Evolutionary conservation across 2,329 filamentous ascomycete species (phyloP), one percentile per base, ranked within the genome.

Genomic region (Diaporthe helianthi): DNA sequence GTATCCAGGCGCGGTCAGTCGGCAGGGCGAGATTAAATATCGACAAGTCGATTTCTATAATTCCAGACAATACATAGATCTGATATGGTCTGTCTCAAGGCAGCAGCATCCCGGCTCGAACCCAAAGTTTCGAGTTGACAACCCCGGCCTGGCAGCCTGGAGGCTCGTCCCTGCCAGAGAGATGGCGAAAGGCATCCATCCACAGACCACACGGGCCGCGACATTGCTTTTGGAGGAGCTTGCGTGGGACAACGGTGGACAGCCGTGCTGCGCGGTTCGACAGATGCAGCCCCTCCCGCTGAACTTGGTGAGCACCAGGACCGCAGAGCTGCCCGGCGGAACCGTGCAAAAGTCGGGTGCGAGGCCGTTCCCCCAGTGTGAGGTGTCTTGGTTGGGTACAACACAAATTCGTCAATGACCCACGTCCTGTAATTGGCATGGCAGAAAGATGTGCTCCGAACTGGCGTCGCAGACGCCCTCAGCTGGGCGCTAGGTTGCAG

Each of bases 41-140:
- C 58, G 58, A 63, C 36, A 49, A 33, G 29, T 33, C 44, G 58
- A 63, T 63, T 36, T 36, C 44, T 44, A 63, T 36, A 9, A 36
- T 63, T 63, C 58, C 44, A 63, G 41, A 36, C 33, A 31, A 49
- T 63, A 63, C 26, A 33, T 63, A n/a, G 36, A 24, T 15, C 47
- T 49, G 44, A 47, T 63, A 63, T 63, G 29, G 58, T 4, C 47
- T 63, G 58, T 63, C 58, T 26, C 44, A 63, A 33, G 58, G 44
- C 58, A 49, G 29, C n/a, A 63, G 2, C 36, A 12, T 17, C 58
- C 58, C 49, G 22, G 44, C 58, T 49, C 44, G 44, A 49, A 36
- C 44, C 58, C 58, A 49, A 49, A 49, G 58, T 63, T 63, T 63
- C 58, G 58, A 63, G 44, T 63, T 63, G 58, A 63, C 58, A 63